Base-by-base conservation (phyloP, 2,329 filamentous ascomycete genomes). In the Aspergillus oerlinghausenensis region DNA sequence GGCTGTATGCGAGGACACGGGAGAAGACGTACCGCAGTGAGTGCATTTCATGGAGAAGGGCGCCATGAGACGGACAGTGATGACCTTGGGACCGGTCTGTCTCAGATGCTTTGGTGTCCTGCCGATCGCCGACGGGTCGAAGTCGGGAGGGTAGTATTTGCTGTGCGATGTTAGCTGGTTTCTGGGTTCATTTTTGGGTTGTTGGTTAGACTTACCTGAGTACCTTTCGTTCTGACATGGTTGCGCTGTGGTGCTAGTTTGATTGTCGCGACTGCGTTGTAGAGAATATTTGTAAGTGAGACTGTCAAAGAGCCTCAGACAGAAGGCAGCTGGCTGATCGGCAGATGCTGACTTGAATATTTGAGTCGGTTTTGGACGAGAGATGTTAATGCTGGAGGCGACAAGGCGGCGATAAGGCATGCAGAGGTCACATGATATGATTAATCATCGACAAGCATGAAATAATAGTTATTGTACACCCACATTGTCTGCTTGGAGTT, bases 11-110 rank as follows among this genome's bases (percentile, higher is more conserved):
- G 19, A 42, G 11, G 21, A 23, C 9, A n/a, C 17, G 8, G 14
- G 11, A 10, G 32, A 10, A 5, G 3, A 55, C 56, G 28, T 53
- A 57, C 66, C 72, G 55, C 72, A 74, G 54, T 68, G 47, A 65
- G 76, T 85, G 72, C 89, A 92, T 69, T 87, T 87, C 86, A 92
- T 90, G 52, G 82, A 85, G 75, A 92, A 94, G 3, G 91, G 90
- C 0, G 89, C 88, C 91, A 97, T 97, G 35, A 97, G 81, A 48
- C 92, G 88, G 53, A 97, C 92, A 0, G 88, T 91, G 68, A 95
- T 90, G 8, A 91, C 82, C 65, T 90, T 90, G 0, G 90, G 90
- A 0, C 90, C 92, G 6, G 83, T 82, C 55, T 85, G 79, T 52
- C 75, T 28, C 79, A 74, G 64, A 54, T 87, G 60, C 85, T 77